phyloP scores from a whole-genome alignment of 805 yeast species.

The Priceomyces medius region DNA sequence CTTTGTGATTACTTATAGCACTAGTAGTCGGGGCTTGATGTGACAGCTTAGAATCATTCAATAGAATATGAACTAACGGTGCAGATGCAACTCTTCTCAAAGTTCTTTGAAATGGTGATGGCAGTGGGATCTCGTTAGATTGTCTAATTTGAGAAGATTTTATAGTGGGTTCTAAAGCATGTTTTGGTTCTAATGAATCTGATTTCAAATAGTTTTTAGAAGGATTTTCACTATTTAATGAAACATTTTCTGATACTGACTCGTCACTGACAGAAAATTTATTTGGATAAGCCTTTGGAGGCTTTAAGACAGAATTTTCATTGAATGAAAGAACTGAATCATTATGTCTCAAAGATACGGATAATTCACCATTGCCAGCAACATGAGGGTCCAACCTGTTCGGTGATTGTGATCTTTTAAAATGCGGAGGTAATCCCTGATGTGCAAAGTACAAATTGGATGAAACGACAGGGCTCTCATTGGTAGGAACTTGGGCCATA shows the following conservation, averaged over 20 bases:
- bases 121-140: slow-evolving; percentile 7
- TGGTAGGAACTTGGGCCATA: slow-evolving; percentile 8
- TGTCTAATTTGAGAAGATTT: slow-evolving; percentile 7
- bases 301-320: slow-evolving; percentile 21
- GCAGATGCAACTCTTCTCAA: slow-evolving; percentile 83
- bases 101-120: slow-evolving; percentile 36
- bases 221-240: slow-evolving; percentile 2
- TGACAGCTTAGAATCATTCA: slow-evolving; percentile 19
- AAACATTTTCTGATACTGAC: slow-evolving; percentile 7
- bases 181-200: neutral
- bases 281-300: slow-evolving; percentile 16
- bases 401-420: slow-evolving; percentile 12
- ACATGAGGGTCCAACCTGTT: slow-evolving; percentile 19
- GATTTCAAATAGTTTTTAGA: slow-evolving; percentile 6
- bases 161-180: slow-evolving; percentile 10
- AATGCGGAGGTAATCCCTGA: slow-evolving; percentile 59
- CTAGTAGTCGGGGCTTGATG: slow-evolving; percentile 13
- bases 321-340: slow-evolving; percentile 31
- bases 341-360: slow-evolving; percentile 40
- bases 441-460: slow-evolving; percentile 55
- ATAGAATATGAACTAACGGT: slow-evolving; percentile 54
- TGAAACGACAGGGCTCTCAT: slow-evolving; percentile 24
- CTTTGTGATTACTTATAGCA: slow-evolving; percentile 31
- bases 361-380: slow-evolving; percentile 22
- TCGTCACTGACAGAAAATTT: slow-evolving; percentile 13